Conservation (phyloP, 176 grass and related monocot genomes). For the Oryza officinalis region DNA sequence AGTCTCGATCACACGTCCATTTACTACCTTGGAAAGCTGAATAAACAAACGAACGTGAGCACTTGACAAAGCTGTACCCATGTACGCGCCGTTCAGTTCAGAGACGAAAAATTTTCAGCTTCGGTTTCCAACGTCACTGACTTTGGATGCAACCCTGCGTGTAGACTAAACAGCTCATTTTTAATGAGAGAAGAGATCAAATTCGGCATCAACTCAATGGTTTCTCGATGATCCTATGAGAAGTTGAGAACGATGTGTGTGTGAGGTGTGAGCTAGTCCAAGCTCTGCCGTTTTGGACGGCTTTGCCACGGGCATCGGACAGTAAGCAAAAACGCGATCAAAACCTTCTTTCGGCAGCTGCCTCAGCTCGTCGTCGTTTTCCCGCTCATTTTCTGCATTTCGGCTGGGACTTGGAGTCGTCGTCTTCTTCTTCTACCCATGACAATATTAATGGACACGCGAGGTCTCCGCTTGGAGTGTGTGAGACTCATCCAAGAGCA, state of each 20-base stretch:
- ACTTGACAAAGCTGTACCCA: constrained; percentile 33
- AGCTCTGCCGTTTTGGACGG: constrained; percentile 32
- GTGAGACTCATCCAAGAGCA: constrained; percentile 27
- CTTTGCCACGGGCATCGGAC: constrained; percentile 34
- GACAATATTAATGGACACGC: constrained; percentile 44
- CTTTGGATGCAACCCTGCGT: neutral
- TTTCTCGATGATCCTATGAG: neutral
- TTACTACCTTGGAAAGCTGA: constrained; percentile 26
- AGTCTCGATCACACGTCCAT: constrained; percentile 17
- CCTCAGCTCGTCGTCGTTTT: constrained; percentile 7
- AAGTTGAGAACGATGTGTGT: constrained; percentile 9
- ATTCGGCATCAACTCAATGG: neutral
- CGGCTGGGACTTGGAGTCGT: neutral
- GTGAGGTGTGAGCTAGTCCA: constrained; percentile 17
- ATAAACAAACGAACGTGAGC: constrained; percentile 32
- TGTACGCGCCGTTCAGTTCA: constrained; percentile 27
- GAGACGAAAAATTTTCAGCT: neutral
- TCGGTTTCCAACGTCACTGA: neutral
- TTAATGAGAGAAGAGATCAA: neutral
- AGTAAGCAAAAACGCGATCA: constrained; percentile 25
- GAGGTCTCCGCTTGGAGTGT: constrained; percentile 29
- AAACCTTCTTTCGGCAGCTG: neutral
- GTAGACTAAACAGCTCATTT: neutral
- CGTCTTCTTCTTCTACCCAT: neutral
- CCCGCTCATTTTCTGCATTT: constrained; percentile 40